Base-by-base conservation (phyloP, 2,329 filamentous ascomycete species). In the Curvularia lunata region DNA sequence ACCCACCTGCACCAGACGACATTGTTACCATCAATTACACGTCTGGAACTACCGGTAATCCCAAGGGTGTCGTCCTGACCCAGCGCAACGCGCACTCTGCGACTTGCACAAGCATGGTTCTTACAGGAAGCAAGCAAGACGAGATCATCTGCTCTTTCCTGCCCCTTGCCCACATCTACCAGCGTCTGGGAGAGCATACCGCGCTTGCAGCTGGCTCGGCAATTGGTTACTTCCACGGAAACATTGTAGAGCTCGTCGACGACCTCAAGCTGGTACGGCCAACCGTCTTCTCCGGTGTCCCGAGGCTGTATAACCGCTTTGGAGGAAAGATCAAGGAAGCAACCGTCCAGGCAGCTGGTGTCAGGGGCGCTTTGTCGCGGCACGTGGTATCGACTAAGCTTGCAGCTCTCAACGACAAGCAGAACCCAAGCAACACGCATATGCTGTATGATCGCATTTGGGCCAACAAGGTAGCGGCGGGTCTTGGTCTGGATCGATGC, bases 201-300 rank as follows among this genome's bases (percentile, higher is more conserved):
- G 85, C 86, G 13, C 81, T 97, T 16, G 86, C 89, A 69, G 83
- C 86, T 51, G 93, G 92, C 53, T 86, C 86, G 32, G 81, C 86
- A 8, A 88, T 97, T 67, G 95, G 94, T 12, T 99, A 94, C 78
- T 99, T 97, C 85, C 91, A 95, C 68, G 95, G 95, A 53, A 92
- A 97, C 72, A 89, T 97, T 61, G 74, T 90, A 12, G 90, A 91
- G 63, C 82, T 99, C 18, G 88, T 96, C 0, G 95, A 99, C 57
- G 95, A 99, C 73, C 79, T 99, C 79, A 96, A 98, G 81, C 76
- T 92, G 38, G 83, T 99, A 55, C 86, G 88, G 58, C 95, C 95
- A 0, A 95, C 90, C 12, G 84, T 85, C 10, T 92, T 99, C 76
- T 87, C 90, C 68, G 96, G 92, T 16, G 95, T 99, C 1, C 95